Conservation (phyloP, 306 rosid genomes). For the Quercus wislizeni region DNA sequence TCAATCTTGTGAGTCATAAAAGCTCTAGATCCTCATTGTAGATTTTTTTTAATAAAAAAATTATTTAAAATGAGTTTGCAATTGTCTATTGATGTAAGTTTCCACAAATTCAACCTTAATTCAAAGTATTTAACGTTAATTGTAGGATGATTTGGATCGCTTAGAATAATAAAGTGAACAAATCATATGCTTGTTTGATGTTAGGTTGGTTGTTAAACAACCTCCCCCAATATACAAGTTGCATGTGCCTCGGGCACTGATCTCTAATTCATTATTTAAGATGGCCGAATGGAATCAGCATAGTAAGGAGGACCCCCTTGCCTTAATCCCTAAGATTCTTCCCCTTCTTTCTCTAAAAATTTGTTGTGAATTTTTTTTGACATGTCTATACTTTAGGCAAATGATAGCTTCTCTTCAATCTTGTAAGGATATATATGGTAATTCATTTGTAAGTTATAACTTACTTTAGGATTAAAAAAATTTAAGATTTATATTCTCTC, state of each 20-base stretch:
- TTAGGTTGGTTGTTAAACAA: slow-evolving; percentile 27
- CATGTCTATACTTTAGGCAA: no score
- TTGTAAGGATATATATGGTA: no score
- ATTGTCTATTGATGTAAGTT: background rate
- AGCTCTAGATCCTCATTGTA: background rate
- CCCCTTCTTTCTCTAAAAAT: no score
- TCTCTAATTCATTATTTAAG: background rate
- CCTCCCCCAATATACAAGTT: background rate
- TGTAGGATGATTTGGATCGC: background rate
- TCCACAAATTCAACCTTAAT: background rate
- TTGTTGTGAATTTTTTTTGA: no score
- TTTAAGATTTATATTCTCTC: no score
- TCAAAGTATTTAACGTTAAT: background rate
- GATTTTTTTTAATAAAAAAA: background rate
- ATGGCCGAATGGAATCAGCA: background rate
- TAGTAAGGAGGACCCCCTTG: background rate
- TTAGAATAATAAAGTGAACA: background rate
- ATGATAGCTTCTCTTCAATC: no score
- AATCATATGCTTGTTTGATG: background rate
- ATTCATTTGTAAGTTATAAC: no score
- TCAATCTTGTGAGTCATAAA: background rate
- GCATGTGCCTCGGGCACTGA: slow-evolving; percentile 9
- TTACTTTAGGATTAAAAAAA: no score
- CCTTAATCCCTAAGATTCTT: no score
- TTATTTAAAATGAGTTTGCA: background rate